Base-by-base conservation (phyloP, 2,329 filamentous ascomycete species). In the Hymenoscyphus occultus region DNA sequence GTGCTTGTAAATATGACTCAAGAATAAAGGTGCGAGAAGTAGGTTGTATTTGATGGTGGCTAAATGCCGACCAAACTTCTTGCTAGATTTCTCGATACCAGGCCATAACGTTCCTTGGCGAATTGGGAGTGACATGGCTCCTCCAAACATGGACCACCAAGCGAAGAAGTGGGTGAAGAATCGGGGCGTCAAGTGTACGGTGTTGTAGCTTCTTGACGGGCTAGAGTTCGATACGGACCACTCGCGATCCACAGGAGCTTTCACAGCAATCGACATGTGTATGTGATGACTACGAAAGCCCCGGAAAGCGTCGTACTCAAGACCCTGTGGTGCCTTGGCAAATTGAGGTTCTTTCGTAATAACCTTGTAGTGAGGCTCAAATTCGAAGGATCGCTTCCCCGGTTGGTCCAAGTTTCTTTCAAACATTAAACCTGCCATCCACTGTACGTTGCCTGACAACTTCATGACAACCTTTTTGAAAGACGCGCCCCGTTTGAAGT, bases 401-500 rank as follows among this genome's bases (percentile, higher is more conserved):
- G 88, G 61, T 22, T 80, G 56, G 1, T 87, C 85, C 39, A 93
- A 82, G 68, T 94, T 91, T 57, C 90, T 88, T 77, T 99, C 95
- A 74, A 99, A 99, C 60, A 96, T 91, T 48, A 99, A 81, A 0
- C 95, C 96, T 14, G 91, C 89, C 74, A 94, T 84, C 91, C 93
- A 97, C 77, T 92, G 90, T 0, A 99, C 95, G 74, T 95, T 96
- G 14, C 95, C 95, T 3, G 95, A 98, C 13, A 99, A 83, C 78
- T 99, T 99, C 94, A 99, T 98, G 61, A 97, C 87, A 3, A 98
- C 95, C 78, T 99, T 99, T 78, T 97, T 97, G 83, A 99, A 99
- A 0, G 89, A 83, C n/a, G 93, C 90, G 1, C 90, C 87, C 42
- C 90, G 86, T 71, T 87, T 91, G 73, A 84, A 82, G 70, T 84